These are phyloP conservation scores for Kodamaea sp. DNA, from an alignment of 1,139 yeast genomes.

Conservation along the genomic window DNA sequence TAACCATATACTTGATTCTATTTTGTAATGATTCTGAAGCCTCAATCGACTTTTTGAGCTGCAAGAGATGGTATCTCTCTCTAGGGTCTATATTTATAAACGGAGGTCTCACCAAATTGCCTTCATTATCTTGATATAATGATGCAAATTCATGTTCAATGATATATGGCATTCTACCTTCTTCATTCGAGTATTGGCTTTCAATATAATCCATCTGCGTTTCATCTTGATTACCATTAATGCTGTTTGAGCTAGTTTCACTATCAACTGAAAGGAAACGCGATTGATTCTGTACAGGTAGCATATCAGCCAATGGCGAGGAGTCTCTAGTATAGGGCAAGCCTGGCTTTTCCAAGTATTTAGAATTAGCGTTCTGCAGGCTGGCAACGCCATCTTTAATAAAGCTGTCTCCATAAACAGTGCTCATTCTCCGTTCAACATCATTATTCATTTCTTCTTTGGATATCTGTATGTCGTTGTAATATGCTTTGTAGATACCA, in stretches of 20 bases:
- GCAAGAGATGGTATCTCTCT: slow-evolving; percentile 42
- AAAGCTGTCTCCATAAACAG: slow-evolving; percentile 21
- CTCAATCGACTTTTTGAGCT: slow-evolving; percentile 37
- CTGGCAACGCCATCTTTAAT: slow-evolving; percentile 16
- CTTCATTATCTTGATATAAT: slow-evolving; percentile 33
- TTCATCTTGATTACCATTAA: too few species aligned
- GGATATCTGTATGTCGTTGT: slow-evolving; percentile 21
- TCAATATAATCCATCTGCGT: background rate
- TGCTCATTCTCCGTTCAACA: slow-evolving; percentile 30
- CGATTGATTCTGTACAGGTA: slow-evolving; percentile 1
- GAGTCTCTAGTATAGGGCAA: slow-evolving; percentile 7
- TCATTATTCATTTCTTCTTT: slow-evolving; percentile 27
- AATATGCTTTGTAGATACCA: slow-evolving; percentile 27
- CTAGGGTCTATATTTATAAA: slow-evolving; percentile 44
- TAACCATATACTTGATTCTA: slow-evolving; percentile 36
- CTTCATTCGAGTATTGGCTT: background rate
- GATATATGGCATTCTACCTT: slow-evolving; percentile 9
- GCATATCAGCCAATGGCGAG: slow-evolving; percentile 9
- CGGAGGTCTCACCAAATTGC: slow-evolving; percentile 45
- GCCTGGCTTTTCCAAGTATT: background rate
- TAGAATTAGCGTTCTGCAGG: background rate
- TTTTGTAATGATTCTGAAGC: slow-evolving; percentile 32
- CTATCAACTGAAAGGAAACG: slow-evolving; percentile 2
- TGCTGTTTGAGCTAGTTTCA: too few species aligned
- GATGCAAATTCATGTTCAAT: slow-evolving; percentile 33